Conservation (phyloP, 345 rosid genomes). For the Populus alba region DNA sequence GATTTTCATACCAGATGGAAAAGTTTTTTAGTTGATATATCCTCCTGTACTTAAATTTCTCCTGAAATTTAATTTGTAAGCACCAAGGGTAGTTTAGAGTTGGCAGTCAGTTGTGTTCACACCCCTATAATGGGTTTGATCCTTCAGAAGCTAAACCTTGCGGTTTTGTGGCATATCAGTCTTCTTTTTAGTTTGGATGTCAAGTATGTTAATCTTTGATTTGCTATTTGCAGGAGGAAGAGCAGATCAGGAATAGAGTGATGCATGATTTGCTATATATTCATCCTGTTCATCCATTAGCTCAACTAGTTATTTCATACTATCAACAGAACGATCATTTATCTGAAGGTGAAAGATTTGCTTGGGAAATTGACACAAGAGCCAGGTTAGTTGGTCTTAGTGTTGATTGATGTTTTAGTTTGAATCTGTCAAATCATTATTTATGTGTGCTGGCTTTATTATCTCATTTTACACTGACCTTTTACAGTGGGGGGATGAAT, state of each 20-base stretch:
- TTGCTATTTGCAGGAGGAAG: slow-evolving; percentile 58
- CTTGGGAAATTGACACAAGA: slow-evolving; percentile 47
- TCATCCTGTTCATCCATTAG: slow-evolving; percentile 65
- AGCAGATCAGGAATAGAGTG: slow-evolving; percentile 72
- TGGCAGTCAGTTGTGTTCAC: neutral
- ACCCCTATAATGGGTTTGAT: neutral
- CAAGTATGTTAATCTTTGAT: slow-evolving; percentile 6
- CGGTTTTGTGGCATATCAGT: neutral
- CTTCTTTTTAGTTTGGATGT: neutral
- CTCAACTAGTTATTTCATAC: slow-evolving; percentile 41
- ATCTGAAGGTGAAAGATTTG: slow-evolving; percentile 43
- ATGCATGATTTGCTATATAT: slow-evolving; percentile 84
- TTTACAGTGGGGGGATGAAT: slow-evolving; percentile 84
- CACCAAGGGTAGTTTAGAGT: neutral
- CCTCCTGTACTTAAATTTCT: neutral
- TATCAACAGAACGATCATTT: slow-evolving; percentile 31
- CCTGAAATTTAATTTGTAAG: neutral
- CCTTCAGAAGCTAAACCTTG: neutral
- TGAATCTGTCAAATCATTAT: slow-evolving; percentile 5
- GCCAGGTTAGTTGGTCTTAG: slow-evolving; percentile 50
- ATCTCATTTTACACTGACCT: slow-evolving; percentile 17
- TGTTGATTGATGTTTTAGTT: neutral
- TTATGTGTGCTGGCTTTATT: slow-evolving; percentile 20
- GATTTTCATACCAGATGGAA: neutral
- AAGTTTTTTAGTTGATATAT: neutral